Evolutionary conservation across 2,329 filamentous ascomycete species (phyloP), one percentile per base, ranked within the genome.

Genomic region (Neocucurbitaria cava): DNA sequence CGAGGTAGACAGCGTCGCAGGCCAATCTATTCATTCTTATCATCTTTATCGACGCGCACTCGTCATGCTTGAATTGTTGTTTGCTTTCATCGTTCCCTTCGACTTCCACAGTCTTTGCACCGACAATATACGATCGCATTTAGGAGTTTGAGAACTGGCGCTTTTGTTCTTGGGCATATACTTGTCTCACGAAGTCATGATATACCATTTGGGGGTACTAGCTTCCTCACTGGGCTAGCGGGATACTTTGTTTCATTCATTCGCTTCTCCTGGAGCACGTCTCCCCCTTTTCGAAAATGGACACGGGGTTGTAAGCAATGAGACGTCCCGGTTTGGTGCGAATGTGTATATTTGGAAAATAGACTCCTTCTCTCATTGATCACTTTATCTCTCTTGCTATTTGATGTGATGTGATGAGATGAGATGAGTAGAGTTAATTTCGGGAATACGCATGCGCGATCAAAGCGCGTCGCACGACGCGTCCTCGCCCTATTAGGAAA

Each of bases 1-100:
- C 62, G 64, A 62, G 64, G 69, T 72, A 74, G 69, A 67, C 66
- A 70, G 70, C 69, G 70, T 74, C 70, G 70, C 71, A 72, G 68
- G 67, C 64, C 64, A 71, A 61, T 69, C 56, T 62, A 73, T 72
- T 70, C 59, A 64, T 67, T 72, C 62, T 54, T 63, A 66, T 59
- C 58, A 55, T 47, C 40, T 51, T 58, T 57, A 58, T 62, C 66
- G 65, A 66, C 56, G 62, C 65, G 62, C 61, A 61, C 66, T 50
- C 52, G 61, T 61, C 54, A 62, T 65, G 61, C 55, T 63, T 68
- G 59, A 68, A 55, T 60, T 59, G 24, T 49, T 50, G 38, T 44
- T 58, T 69, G 33, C 42, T 43, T 45, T 64, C 20, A 31, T 52
- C 44, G 20, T 21, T 24, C 23, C 46, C 31, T 54, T 43, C 55